Evolutionary conservation across 176 grass and related monocot species (phyloP).

Genomic region (Stipa capillata): DNA sequence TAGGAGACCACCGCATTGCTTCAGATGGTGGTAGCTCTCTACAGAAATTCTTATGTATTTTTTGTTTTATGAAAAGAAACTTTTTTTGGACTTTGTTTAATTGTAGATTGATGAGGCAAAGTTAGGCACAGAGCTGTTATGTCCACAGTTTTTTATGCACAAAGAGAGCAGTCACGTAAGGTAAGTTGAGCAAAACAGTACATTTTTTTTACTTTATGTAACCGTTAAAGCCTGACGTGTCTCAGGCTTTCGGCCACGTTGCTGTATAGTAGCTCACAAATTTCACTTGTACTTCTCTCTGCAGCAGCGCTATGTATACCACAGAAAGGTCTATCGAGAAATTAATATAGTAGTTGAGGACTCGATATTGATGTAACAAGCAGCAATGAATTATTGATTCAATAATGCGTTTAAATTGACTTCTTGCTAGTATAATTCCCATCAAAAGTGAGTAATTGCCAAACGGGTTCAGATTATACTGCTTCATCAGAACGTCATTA

Average conservation of each 20-base stretch:
- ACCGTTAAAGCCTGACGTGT: not conserved
- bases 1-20: not conserved
- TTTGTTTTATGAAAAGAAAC: not conserved
- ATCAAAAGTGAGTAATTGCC: not conserved
- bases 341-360: not conserved
- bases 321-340: constrained; percentile 21
- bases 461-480: not conserved
- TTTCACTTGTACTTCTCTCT: not conserved
- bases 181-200: not conserved
- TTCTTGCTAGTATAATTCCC: not conserved
- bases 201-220: not conserved
- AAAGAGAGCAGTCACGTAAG: not conserved
- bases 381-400: not conserved
- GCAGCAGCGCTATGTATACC: constrained; percentile 8
- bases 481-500: not conserved
- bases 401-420: not conserved
- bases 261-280: not conserved
- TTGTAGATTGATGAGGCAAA: not conserved
- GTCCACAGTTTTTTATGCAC: not conserved
- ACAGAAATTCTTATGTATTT: not conserved
- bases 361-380: constrained; percentile 15
- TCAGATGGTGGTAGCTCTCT: not conserved
- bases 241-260: constrained; percentile 19
- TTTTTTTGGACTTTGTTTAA: not conserved
- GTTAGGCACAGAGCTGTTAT: not conserved